Evolutionary conservation across 2,329 filamentous ascomycete species (phyloP).

Genomic region (Microcera coccophila): DNA sequence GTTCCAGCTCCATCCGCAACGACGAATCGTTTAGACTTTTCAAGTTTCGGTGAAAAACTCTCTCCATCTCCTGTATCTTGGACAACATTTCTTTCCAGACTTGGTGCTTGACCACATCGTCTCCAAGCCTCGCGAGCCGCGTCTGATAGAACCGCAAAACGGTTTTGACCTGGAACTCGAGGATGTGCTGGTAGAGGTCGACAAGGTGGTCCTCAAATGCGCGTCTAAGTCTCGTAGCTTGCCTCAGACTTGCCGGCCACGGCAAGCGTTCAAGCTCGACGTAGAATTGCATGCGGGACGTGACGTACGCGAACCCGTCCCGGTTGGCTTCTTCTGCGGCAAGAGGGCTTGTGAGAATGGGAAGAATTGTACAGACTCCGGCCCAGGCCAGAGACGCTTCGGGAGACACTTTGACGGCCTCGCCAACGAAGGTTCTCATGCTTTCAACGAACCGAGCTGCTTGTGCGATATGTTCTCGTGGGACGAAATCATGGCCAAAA

Average conservation of each 20-base stretch:
- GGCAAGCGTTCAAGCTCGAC: conserved; percentile 27
- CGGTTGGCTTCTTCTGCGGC: conserved; percentile 28
- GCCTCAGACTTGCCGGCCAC: conserved; percentile 4
- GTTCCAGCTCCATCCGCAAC: neutral
- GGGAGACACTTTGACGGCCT: conserved; percentile 29
- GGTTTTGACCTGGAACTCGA: conserved; percentile 35
- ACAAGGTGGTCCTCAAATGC: conserved; percentile 18
- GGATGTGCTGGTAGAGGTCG: conserved; percentile 30
- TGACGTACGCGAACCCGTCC: conserved; percentile 33
- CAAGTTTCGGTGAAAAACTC: neutral
- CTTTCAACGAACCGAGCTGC: conserved; percentile 16
- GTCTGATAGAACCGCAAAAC: conserved; percentile 31
- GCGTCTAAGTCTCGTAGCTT: conserved; percentile 6
- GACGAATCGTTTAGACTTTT: neutral
- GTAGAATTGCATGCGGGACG: conserved; percentile 29
- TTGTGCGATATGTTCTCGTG: conserved; percentile 21
- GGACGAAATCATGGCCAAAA: conserved; percentile 15
- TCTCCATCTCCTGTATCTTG: conserved; percentile 2
- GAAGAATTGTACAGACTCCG: conserved; percentile 36
- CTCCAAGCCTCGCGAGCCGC: conserved; percentile 2
- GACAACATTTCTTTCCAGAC: conserved; percentile 19
- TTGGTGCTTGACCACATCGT: conserved; percentile 13
- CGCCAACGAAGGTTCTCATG: conserved; percentile 22
- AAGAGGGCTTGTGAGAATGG: conserved; percentile 31
- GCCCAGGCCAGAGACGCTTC: conserved; percentile 31